Evolutionary conservation across 306 rosid genomes (phyloP).

Genomic region (Arachis hypogaea): DNA sequence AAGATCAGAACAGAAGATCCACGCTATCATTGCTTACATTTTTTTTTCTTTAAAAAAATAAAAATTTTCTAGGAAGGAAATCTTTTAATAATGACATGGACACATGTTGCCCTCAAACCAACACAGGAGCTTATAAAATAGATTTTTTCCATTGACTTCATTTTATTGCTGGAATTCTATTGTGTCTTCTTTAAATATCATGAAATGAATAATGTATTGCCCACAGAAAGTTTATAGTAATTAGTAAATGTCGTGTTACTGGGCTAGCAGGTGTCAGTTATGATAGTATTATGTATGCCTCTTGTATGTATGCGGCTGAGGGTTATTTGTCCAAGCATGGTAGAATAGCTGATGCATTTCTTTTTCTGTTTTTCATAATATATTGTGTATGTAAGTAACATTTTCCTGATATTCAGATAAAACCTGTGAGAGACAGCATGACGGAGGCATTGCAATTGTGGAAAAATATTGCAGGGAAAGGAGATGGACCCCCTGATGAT

Average conservation of each 20-base stretch:
- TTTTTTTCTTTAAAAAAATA: not conserved
- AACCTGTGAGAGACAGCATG: conserved; percentile 93
- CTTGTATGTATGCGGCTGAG: not conserved
- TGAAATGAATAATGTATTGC: conserved; percentile 4
- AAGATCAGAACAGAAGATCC: conserved; percentile 19
- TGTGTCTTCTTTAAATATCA: conserved; percentile 22
- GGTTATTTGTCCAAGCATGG: conserved; percentile 22
- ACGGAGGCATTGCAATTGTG: conserved; percentile 89
- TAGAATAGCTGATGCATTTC: conserved; percentile 30
- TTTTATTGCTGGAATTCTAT: conserved; percentile 8
- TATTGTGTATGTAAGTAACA: not conserved
- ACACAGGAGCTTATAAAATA: conserved; percentile 3
- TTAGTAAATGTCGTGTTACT: conserved; percentile 17
- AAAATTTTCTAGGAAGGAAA: not conserved
- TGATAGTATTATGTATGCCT: conserved; percentile 12
- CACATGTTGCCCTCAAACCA: not conserved
- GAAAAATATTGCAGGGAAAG: conserved; percentile 79
- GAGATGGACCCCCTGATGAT: conserved; percentile 64
- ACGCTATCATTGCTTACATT: conserved; percentile 2
- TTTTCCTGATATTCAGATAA: conserved; percentile 66
- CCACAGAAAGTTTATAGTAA: conserved; percentile 25
- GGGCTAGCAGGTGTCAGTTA: conserved; percentile 25
- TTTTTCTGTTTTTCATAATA: conserved; percentile 10
- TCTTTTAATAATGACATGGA: conserved; percentile 13
- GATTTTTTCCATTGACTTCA: conserved; percentile 1